These are phyloP conservation scores for Penicillium griseofulvum DNA, from an alignment of 2,329 filamentous ascomycete species.

Conservation along the genomic window DNA sequence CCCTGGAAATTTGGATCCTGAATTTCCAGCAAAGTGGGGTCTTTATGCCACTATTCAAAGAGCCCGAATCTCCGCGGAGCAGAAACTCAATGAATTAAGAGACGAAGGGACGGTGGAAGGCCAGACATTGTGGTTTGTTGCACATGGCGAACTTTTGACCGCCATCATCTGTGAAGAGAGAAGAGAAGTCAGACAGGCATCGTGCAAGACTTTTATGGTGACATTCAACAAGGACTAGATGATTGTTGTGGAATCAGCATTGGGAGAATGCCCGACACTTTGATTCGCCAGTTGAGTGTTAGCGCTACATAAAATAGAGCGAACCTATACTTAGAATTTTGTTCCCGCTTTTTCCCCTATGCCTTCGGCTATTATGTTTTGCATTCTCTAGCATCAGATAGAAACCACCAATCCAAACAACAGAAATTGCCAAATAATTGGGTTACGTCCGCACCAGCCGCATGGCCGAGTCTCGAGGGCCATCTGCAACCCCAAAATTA, in stretches of 20 bases:
- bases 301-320: neutral
- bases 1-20: constrained; percentile 6
- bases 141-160: constrained; percentile 14
- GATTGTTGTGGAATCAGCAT: neutral
- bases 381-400: neutral
- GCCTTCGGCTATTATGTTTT: neutral
- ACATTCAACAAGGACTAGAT: neutral
- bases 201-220: constrained; percentile 6
- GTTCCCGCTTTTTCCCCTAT: too few relatives aligned
- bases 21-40: constrained; percentile 9
- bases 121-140: constrained; percentile 16
- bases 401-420: neutral
- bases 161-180: neutral
- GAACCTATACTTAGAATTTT: too few relatives aligned
- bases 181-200: neutral
- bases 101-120: neutral
- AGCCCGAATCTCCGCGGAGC: neutral
- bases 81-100: constrained; percentile 6
- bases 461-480: neutral
- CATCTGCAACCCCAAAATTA: neutral
- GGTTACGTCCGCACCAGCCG: neutral
- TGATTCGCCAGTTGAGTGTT: neutral
- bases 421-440: neutral
- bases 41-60: constrained; percentile 1
- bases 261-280: neutral